Evolutionary conservation across 1,284 basidiomycete genomes (phyloP), one percentile per base, ranked within the genome.

Genomic region (Tetrapyrgos nigripes): DNA sequence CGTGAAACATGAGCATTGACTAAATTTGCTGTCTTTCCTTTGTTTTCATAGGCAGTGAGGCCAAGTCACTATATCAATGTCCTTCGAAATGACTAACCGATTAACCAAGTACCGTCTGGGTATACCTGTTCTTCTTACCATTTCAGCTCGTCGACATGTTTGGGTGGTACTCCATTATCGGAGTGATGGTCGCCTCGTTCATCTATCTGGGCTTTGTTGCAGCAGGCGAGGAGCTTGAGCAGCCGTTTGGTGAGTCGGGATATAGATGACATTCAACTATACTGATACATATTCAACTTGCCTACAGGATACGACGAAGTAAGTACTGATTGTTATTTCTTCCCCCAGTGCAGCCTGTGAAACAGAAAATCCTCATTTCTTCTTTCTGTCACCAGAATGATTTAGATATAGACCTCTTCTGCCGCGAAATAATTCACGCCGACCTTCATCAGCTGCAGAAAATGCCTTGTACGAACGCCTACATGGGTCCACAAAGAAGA

Each of bases 201-300:
- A 87, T 88, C 55, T 88, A 86, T 68, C 79, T 89, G 23, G 86
- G 86, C 8, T 86, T 89, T 64, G 66, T 88, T 9, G 84, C 86
- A 1, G 84, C 85, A 0, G 87, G 86, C 23, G 85, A 87, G 63
- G 86, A 87, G 66, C 86, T 88, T 50, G 87, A 88, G 66, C 86
- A 89, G 67, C 86, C 86, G 0, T 89, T 89, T 64, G 86, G 85
- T 83, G 53, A 33, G 81, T 68, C 5, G 55, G 50, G 23, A 53
- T 26, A 43, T 3, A 33, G 35, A 19, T 23, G 27, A 50, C 3
- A 24, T n/a, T 40, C 43, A 43, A 21, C 37, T 27, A 23, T 33
- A 27, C 27, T 53, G 11, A 47, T 23, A 17, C 21, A 28, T 28
- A 35, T 13, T 10, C 6, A 35, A 14, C 49, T 26, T 47, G n/a